Evolutionary conservation across 2,329 filamentous ascomycete species (phyloP).

Genomic region (Colletotrichum noveboracense): DNA sequence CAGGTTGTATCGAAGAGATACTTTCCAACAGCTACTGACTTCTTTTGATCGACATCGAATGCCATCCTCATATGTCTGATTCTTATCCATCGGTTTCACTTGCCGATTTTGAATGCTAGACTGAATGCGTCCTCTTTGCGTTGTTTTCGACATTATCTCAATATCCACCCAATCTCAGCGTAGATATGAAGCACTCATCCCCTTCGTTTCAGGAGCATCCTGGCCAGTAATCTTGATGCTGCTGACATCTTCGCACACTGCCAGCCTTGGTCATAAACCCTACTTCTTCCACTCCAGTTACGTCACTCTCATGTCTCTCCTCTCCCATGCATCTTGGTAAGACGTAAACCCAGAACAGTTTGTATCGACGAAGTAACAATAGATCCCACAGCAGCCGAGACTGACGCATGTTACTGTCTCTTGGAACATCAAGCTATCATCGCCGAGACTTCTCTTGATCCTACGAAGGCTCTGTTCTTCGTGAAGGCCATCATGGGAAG

Average conservation of each 20-base stretch:
- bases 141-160: not conserved
- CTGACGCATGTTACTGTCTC: not conserved
- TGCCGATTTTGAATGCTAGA: not conserved
- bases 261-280: not conserved
- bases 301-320: not conserved
- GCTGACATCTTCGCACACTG: rapidly evolving
- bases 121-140: rapidly evolving
- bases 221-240: not conserved
- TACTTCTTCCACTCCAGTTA: not conserved
- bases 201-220: rapidly evolving
- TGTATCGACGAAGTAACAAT: rapidly evolving
- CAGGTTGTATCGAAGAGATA: rapidly evolving
- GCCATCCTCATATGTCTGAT: rapidly evolving
- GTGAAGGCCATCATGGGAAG: not conserved
- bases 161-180: not conserved
- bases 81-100: rapidly evolving
- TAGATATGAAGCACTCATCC: not conserved
- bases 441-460: rapidly evolving
- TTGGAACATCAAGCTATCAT: not conserved
- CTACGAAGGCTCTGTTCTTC: not conserved
- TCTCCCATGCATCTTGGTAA: rapidly evolving
- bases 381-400: not conserved
- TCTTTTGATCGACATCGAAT: not conserved
- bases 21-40: not conserved
- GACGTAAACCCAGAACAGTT: rapidly evolving